Percentiles rank a stretch among this genome's conserved stretches.
Evolutionary conservation across 2,329 filamentous ascomycete species (phyloP).

Genomic region (Neofusicoccum sp.): DNA sequence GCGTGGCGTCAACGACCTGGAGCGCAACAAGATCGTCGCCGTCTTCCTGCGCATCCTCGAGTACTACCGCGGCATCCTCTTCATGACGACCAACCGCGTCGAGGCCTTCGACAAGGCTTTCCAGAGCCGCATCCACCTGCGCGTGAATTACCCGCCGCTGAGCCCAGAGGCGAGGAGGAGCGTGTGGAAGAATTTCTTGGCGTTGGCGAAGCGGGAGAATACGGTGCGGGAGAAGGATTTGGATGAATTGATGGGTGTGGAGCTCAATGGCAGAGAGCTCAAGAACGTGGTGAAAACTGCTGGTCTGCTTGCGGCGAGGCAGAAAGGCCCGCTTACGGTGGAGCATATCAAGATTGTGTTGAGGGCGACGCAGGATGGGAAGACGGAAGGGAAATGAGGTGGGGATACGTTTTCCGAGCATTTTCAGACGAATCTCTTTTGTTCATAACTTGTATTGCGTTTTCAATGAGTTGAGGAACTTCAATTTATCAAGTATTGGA

Average conservation of each 20-base stretch:
- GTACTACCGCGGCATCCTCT: constrained; percentile 28
- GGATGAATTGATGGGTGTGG: neutral
- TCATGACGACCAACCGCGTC: constrained; percentile 29
- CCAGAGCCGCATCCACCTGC: constrained; percentile 23
- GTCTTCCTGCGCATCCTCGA: constrained; percentile 12
- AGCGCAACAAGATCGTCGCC: constrained; percentile 47
- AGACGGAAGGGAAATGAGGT: no score
- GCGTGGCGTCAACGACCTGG: constrained; percentile 47
- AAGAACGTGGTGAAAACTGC: constrained; percentile 9
- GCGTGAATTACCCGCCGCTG: constrained; percentile 19
- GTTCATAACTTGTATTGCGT: no score
- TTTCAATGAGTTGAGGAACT: no score
- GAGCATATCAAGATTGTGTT: neutral
- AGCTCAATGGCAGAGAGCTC: neutral
- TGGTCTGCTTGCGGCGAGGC: neutral
- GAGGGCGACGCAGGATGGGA: neutral
- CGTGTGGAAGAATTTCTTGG: constrained; percentile 8
- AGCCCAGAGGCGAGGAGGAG: neutral
- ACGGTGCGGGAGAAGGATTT: neutral
- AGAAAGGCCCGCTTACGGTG: neutral
- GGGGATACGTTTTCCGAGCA: no score
- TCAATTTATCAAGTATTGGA: no score
- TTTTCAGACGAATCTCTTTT: no score
- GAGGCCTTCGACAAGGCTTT: constrained; percentile 25
- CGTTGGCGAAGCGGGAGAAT: neutral